phyloP scores from a whole-genome alignment of 202 grass and related monocot genomes.

The Panicum virgatum region DNA sequence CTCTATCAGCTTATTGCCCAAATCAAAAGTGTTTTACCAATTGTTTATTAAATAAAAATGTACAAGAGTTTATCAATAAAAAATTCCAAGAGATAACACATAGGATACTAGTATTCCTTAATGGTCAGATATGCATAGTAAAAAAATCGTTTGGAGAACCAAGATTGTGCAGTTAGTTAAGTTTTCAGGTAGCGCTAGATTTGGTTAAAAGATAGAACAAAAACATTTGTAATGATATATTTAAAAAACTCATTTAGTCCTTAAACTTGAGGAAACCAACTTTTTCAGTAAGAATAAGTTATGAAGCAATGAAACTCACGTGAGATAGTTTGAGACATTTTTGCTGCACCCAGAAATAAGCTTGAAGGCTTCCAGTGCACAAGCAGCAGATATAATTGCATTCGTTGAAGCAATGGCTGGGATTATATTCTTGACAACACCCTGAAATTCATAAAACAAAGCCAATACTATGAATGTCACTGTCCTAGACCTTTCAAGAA shows the following conservation, averaged over 20 bases:
- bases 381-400: slow-evolving; percentile 93
- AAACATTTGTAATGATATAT: neutral
- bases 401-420: slow-evolving; percentile 98
- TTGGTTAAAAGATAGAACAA: slow-evolving; percentile 4
- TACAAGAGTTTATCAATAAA: neutral
- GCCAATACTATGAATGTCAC: slow-evolving; percentile 25
- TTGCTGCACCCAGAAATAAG: slow-evolving; percentile 96
- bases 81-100: neutral
- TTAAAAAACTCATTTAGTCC: neutral
- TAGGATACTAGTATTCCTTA: neutral
- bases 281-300: slow-evolving; percentile 21
- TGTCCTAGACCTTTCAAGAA: slow-evolving; percentile 19
- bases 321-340: slow-evolving; percentile 95
- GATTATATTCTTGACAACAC: slow-evolving; percentile 99
- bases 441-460: slow-evolving; percentile 52
- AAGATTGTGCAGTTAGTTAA: neutral
- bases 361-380: slow-evolving; percentile 93
- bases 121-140: neutral
- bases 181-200: neutral
- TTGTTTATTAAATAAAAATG: neutral
- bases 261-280: neutral
- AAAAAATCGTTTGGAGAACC: neutral
- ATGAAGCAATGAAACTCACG: slow-evolving; percentile 55
- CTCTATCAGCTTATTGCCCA: neutral
- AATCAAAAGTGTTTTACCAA: neutral